Conservation (phyloP, 257 asterid genomes). For the Primulina eburnea region DNA sequence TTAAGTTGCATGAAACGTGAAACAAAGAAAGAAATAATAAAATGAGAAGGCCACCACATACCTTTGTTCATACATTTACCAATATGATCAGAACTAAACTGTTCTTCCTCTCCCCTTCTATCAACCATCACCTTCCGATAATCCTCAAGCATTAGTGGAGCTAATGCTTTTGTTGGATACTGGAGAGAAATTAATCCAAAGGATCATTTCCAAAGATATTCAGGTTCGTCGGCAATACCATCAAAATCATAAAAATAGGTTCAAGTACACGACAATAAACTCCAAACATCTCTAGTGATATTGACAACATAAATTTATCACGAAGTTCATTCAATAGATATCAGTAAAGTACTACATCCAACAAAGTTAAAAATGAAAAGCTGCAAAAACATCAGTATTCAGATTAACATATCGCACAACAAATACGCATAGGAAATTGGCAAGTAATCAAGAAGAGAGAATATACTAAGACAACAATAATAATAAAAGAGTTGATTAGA, state of each 20-base stretch:
- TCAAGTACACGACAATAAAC: no score
- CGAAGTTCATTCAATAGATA: no score
- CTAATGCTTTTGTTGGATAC: constrained; percentile 98
- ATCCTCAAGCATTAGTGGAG: constrained; percentile 85
- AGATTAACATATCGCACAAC: no score
- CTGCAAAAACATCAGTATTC: no score
- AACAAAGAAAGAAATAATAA: background rate
- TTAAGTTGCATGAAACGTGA: background rate
- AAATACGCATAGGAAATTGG: no score
- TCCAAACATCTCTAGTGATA: no score
- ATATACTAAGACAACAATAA: no score
- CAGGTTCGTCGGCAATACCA: background rate
- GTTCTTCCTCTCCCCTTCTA: constrained; percentile 79
- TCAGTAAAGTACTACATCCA: no score
- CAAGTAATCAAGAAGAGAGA: no score
- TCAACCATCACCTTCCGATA: constrained; percentile 82
- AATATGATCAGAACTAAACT: constrained; percentile 68
- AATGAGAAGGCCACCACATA: constrained; percentile 17
- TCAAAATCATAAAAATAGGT: background rate
- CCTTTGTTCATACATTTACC: constrained; percentile 81
- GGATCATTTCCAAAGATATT: constrained; percentile 10
- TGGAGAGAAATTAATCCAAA: constrained; percentile 27
- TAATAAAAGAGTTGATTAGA: no score
- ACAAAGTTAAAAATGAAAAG: no score
- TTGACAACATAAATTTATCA: no score